Base-by-base conservation (phyloP, 2,329 filamentous ascomycete genomes). In the Hypoxylon sp. region DNA sequence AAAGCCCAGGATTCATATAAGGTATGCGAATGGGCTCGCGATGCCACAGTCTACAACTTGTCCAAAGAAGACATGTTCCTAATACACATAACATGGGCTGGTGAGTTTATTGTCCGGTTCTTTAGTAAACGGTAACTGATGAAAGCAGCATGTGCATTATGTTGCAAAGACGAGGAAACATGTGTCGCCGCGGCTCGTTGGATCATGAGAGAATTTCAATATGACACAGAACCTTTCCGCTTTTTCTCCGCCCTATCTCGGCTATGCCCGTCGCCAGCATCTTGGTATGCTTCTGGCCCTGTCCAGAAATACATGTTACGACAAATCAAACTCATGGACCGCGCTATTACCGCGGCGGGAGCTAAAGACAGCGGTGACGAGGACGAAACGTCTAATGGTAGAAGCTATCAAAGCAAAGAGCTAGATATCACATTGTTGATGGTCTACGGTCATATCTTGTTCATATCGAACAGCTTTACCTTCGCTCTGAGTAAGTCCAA, bases 301-400 rank as follows among this genome's bases (percentile, higher is more conserved):
- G 87, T 88, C 13, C 91, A 96, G 70, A 97, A 97, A 69, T 96
- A 90, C 67, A 86, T 97, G 64, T 78, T 97, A 50, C 86, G 94
- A 3, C 91, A 96, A 71, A 90, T 99, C 72, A 95, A 96, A 70
- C 84, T 86, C 3, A 89, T 96, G 75, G 94, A 99, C 70, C 87
- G 82, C 57, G 74, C 77, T 3, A 77, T 89, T 2, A 75, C 87
- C 32, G 76, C 72, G 2, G 75, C 77, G 9, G 73, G 78, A 9
- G 73, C 78, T 29, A 71, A 73, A 19, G 69, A 71, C 46, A 70
- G 69, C 55, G 64, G 69, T 38, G 72, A 74, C 35, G 67, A 69
- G 15, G 63, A 69, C 31, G 67, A 68, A 42, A 60, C 65, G 55
- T 35, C 61, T 57, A 34, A 54, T 16, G 66, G 72, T 3, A 71